Conservation (phyloP, 441 rosid species). For the Adansonia gregorii region DNA sequence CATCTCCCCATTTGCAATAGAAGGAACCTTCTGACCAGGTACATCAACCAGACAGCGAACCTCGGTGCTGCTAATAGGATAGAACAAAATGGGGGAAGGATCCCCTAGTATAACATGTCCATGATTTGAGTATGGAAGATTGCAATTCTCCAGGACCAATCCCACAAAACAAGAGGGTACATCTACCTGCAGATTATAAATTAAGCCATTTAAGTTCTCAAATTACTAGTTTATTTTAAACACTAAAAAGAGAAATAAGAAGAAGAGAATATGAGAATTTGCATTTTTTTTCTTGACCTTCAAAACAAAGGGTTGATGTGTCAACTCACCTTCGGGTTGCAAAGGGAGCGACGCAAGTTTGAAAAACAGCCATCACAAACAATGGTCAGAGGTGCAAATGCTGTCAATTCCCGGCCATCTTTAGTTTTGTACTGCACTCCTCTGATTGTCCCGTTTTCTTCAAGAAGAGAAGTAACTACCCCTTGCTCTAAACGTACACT, state of each 20-base stretch:
- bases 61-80: slow-evolving; percentile 30
- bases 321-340: slow-evolving; percentile 25
- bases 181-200: slow-evolving; percentile 24
- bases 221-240: neutral
- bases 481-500: slow-evolving; percentile 30
- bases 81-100: slow-evolving; percentile 32
- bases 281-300: neutral
- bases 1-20: slow-evolving; percentile 29
- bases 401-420: slow-evolving; percentile 22
- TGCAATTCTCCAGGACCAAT: slow-evolving; percentile 26
- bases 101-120: slow-evolving; percentile 31
- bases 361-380: slow-evolving; percentile 31
- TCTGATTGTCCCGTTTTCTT: slow-evolving; percentile 27
- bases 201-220: neutral
- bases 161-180: slow-evolving; percentile 31
- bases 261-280: neutral
- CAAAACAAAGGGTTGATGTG: neutral
- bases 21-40: slow-evolving; percentile 33
- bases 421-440: slow-evolving; percentile 31
- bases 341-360: slow-evolving; percentile 29
- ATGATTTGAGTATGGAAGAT: slow-evolving; percentile 25
- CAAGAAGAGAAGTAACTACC: slow-evolving; percentile 21
- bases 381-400: slow-evolving; percentile 28
- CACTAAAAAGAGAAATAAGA: neutral
- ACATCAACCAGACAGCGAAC: slow-evolving; percentile 31